phyloP scores from a whole-genome alignment of 2,329 filamentous ascomycete genomes.

The Fusarium nodosum region DNA sequence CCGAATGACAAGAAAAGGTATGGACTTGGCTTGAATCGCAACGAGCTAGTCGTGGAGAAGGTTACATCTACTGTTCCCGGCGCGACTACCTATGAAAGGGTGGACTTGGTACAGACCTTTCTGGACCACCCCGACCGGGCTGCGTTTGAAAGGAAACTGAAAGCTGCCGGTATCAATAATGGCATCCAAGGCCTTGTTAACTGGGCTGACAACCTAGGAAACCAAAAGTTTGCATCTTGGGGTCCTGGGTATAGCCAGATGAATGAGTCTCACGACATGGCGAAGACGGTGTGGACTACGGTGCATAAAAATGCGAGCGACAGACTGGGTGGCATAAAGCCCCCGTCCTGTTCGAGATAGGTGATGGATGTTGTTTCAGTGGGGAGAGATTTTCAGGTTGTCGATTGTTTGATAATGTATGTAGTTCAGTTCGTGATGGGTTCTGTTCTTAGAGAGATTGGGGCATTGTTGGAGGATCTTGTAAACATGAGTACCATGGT shows the following conservation, averaged over 20 bases:
- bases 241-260: not conserved
- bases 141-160: not conserved
- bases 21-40: conserved; percentile 1
- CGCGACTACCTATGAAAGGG: not conserved
- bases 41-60: not conserved
- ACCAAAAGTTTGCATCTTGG: not conserved
- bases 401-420: no score
- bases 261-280: not conserved
- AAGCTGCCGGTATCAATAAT: not conserved
- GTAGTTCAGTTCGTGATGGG: no score
- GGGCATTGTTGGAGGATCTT: no score
- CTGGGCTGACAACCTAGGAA: conserved; percentile 4
- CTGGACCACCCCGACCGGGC: not conserved
- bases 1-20: not conserved
- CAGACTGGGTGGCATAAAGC: not conserved
- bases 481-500: no score
- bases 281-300: not conserved
- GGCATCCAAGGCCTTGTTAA: not conserved
- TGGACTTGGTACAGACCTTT: not conserved
- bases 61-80: not conserved
- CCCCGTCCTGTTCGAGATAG: no score
- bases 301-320: not conserved
- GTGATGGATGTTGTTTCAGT: no score
- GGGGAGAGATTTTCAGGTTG: no score
- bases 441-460: no score